Evolutionary conservation across 2,329 filamentous ascomycete genomes (phyloP).

Genomic region (Xylaria sp.): DNA sequence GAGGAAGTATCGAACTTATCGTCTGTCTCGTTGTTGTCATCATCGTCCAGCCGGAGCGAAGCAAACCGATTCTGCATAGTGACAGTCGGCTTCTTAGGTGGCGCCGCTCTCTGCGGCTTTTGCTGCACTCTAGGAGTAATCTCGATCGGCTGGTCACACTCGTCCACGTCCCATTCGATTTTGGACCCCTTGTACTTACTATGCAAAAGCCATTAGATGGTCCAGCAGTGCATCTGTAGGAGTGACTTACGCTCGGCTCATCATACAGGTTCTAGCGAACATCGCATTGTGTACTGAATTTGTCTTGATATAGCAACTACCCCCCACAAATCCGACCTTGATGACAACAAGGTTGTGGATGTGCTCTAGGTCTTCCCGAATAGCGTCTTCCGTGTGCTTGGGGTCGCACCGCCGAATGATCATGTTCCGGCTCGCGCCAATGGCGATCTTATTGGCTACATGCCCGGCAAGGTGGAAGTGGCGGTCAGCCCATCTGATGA

Average conservation of each 20-base stretch:
- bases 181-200: constrained; percentile 70
- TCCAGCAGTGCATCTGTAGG: constrained; percentile 1
- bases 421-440: constrained; percentile 74
- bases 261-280: constrained; percentile 78
- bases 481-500: constrained; percentile 69
- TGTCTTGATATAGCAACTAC: constrained; percentile 69
- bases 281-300: constrained; percentile 78
- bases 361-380: constrained; percentile 77
- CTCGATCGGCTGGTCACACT: constrained; percentile 66
- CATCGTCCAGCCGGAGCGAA: constrained; percentile 35
- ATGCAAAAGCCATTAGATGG: constrained; percentile 36
- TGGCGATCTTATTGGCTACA: constrained; percentile 64
- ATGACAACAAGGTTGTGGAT: constrained; percentile 79
- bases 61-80: constrained; percentile 34
- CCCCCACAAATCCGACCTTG: constrained; percentile 59
- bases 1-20: constrained; percentile 38
- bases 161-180: constrained; percentile 73
- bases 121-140: constrained; percentile 30
- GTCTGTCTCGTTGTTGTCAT: constrained; percentile 34
- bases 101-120: constrained; percentile 14
- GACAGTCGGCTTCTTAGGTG: constrained; percentile 14
- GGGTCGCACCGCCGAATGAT: constrained; percentile 63
- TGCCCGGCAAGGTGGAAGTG: constrained; percentile 69
- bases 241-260: constrained; percentile 55
- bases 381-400: constrained; percentile 62